Base-by-base conservation (phyloP, 257 asterid species). In the Nicotiana noctiflora region DNA sequence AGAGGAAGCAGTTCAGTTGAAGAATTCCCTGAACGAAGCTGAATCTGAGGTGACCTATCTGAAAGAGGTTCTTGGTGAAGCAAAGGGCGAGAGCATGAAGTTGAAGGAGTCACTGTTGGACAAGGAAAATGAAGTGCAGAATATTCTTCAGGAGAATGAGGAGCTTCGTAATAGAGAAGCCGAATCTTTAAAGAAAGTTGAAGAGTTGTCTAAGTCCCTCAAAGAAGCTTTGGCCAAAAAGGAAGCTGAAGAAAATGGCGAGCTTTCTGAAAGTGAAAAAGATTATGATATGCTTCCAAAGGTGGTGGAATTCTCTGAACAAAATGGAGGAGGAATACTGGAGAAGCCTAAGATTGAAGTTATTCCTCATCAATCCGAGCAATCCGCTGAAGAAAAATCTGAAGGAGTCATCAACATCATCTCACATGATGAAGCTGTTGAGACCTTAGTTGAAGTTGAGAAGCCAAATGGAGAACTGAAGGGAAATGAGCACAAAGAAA, bases 11-110 rank as follows among this genome's bases (percentile, higher is more conserved):
- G 85, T 76, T 75, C 91, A 77, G 12, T 83, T 94, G 90, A 90
- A 83, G 85, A 89, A 72, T 55, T 84, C 85, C 37, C 90, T 82
- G 27, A 87, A 88, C 66, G 97, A 91, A 90, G 90, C 94, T 25
- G 98, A 93, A 79, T 86, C 93, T 12, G 98, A 96, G 85, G 89
- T 87, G 46, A 84, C 84, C 67, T 92, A 91, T 91, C 85, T 96
- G 31, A 91, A 90, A 89, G 93, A 92, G 84, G 88, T 93, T 85
- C 89, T 96, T 12, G 98, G 95, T n/a, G 95, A 90, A 77, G 90
- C 98, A 15, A 94, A 94, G 86, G 97, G 90, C 7, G 99, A 96
- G 88, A 93, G 96, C 94, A 93, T 94, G 98, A 88, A 79, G 76
- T 75, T 90, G 70, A 96, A 94, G 84, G 99, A 93, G 86, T 84